Conservation (phyloP, 2,329 filamentous ascomycete genomes). For the Alternaria conjuncta region DNA sequence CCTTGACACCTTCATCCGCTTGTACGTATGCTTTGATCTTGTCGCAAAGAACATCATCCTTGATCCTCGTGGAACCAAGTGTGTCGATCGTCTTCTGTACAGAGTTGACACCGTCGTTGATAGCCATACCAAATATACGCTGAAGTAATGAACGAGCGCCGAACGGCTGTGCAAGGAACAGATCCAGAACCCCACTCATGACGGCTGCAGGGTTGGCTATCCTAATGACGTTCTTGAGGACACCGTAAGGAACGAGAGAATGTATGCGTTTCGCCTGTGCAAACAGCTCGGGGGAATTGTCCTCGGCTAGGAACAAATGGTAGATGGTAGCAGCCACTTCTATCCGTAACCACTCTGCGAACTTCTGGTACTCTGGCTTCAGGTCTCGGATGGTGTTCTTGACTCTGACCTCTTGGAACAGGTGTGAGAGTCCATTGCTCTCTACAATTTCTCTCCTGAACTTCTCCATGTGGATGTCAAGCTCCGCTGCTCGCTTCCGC, state of each 20-base stretch:
- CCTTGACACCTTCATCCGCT: slow-evolving; percentile 76
- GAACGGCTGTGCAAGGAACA: slow-evolving; percentile 95
- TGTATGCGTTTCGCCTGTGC: slow-evolving; percentile 94
- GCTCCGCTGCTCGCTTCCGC: slow-evolving; percentile 82
- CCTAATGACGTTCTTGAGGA: slow-evolving; percentile 95
- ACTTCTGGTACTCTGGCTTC: slow-evolving; percentile 95
- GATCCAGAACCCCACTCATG: slow-evolving; percentile 92
- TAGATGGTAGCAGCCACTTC: slow-evolving; percentile 97
- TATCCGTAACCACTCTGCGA: slow-evolving; percentile 96
- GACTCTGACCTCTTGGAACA: slow-evolving; percentile 91
- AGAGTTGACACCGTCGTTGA: slow-evolving; percentile 86
- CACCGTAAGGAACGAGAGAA: slow-evolving; percentile 88
- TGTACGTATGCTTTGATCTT: slow-evolving; percentile 84
- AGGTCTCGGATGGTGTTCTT: slow-evolving; percentile 88
- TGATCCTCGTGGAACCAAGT: slow-evolving; percentile 73
- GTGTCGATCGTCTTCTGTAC: slow-evolving; percentile 88
- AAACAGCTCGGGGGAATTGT: slow-evolving; percentile 96
- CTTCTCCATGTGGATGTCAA: slow-evolving; percentile 97
- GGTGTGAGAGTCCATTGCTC: slow-evolving; percentile 84
- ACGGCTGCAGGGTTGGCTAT: slow-evolving; percentile 96
- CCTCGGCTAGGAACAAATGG: slow-evolving; percentile 94
- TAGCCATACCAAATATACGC: slow-evolving; percentile 88
- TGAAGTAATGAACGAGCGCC: slow-evolving; percentile 89
- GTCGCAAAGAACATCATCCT: slow-evolving; percentile 76
- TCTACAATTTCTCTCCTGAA: slow-evolving; percentile 73